Evolutionary conservation across 2,329 filamentous ascomycete genomes (phyloP).

Genomic region (Fusarium sp.): DNA sequence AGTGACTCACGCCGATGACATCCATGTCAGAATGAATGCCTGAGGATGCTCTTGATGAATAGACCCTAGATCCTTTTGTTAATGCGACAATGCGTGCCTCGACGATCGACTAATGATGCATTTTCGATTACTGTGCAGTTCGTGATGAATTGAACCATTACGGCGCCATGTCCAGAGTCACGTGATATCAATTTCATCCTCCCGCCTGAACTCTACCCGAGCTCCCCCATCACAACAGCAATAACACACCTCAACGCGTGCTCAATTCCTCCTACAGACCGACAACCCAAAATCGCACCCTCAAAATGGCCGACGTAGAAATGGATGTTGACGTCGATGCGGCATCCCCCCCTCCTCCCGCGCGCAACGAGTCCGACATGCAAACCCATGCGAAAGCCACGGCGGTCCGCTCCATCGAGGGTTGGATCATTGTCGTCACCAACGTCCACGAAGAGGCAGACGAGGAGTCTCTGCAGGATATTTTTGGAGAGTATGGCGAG

Average conservation of each 20-base stretch:
- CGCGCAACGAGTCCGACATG: conserved; percentile 71
- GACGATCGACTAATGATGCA: background rate
- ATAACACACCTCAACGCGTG: background rate
- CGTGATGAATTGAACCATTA: background rate
- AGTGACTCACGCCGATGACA: conserved; percentile 42
- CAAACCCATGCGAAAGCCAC: conserved; percentile 80
- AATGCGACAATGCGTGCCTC: background rate
- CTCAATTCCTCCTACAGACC: background rate
- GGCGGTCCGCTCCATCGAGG: conserved; percentile 87
- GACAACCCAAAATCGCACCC: background rate
- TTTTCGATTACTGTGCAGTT: background rate
- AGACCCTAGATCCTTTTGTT: background rate
- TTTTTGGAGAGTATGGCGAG: conserved; percentile 86
- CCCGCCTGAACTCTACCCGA: conserved; percentile 4
- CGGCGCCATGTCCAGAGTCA: conserved; percentile 7
- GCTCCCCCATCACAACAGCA: background rate
- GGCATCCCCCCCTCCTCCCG: conserved; percentile 52
- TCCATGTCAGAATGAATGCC: conserved; percentile 17
- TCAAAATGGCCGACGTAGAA: conserved; percentile 64
- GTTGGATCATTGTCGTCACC: conserved; percentile 89
- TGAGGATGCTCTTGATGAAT: conserved; percentile 12
- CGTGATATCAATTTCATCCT: conserved; percentile 30
- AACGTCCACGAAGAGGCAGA: conserved; percentile 90
- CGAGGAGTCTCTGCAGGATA: conserved; percentile 84
- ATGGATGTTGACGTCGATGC: conserved; percentile 69